A percentile compares a stretch with the other conserved stretches of the same genome.
Conservation (phyloP, 169 alveolate genomes). For the Neospora caninum region DNA sequence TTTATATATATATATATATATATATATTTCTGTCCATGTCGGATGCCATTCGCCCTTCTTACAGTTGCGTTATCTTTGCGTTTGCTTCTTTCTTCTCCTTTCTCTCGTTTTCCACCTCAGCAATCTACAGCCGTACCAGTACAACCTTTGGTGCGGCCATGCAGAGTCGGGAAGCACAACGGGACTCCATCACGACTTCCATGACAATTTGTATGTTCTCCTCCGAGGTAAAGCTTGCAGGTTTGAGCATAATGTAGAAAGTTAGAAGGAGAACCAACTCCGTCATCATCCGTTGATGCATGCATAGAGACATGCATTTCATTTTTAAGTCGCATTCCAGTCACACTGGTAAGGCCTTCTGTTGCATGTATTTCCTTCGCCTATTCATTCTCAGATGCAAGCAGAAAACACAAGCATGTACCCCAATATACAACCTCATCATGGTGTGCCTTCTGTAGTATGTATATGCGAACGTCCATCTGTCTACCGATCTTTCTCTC, state of each 20-base stretch:
- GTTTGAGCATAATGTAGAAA: not conserved
- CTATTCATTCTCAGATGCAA: too few species aligned
- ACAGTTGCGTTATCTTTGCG: not conserved
- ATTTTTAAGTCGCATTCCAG: too few species aligned
- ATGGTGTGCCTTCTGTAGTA: too few species aligned
- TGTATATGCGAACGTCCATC: too few species aligned
- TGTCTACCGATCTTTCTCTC: too few species aligned
- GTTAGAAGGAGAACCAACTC: too few species aligned
- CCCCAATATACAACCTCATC: too few species aligned
- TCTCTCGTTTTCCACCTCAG: not conserved
- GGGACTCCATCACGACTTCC: constrained; percentile 72
- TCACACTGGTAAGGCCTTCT: too few species aligned
- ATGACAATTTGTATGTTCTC: constrained; percentile 67
- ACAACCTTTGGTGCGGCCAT: constrained; percentile 68
- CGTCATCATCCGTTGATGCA: too few species aligned
- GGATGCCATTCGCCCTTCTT: not conserved
- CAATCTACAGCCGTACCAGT: constrained; percentile 65
- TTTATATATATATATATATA: not conserved
- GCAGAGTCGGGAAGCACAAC: constrained; percentile 58
- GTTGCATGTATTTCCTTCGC: too few species aligned
- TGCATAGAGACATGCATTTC: too few species aligned
- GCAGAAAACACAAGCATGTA: too few species aligned
- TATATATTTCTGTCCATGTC: not conserved
- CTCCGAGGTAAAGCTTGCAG: constrained; percentile 27
- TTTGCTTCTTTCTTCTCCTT: not conserved